These are phyloP conservation scores for Pyrus bretschneideri DNA, from an alignment of 306 rosid genomes.

Conservation along the genomic window DNA sequence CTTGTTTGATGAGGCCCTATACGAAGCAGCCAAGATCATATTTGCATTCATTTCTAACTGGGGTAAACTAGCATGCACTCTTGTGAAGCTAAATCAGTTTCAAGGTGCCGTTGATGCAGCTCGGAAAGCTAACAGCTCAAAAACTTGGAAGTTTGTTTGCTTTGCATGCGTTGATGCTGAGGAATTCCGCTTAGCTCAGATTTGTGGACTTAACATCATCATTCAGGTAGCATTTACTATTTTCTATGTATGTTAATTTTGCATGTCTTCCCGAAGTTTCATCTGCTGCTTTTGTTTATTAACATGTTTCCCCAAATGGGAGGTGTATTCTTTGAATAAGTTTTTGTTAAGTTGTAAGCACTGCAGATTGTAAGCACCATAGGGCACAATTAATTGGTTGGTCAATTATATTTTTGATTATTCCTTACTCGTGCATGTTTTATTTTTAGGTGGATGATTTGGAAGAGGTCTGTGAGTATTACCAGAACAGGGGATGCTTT, in stretches of 20 bases:
- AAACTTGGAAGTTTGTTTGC: constrained; percentile 98
- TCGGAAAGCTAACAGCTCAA: constrained; percentile 93
- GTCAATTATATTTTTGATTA: background rate
- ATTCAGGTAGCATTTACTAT: constrained; percentile 52
- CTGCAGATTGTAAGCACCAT: background rate
- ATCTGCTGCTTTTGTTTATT: background rate
- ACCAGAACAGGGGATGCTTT: constrained; percentile 95
- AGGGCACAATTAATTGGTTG: background rate
- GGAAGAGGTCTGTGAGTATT: constrained; percentile 96
- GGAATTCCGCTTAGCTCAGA: constrained; percentile 97
- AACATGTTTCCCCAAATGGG: background rate
- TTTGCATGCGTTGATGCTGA: constrained; percentile 96
- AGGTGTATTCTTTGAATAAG: background rate
- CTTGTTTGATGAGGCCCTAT: constrained; percentile 78
- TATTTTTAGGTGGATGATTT: constrained; percentile 80
- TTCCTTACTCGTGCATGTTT: background rate
- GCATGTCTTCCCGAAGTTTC: background rate
- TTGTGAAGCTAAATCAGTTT: constrained; percentile 83
- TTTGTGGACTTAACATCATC: constrained; percentile 93
- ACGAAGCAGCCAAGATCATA: constrained; percentile 96
- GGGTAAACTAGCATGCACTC: constrained; percentile 90
- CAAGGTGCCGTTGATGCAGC: constrained; percentile 98
- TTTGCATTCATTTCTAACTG: constrained; percentile 91
- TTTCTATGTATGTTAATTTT: too few relatives aligned
- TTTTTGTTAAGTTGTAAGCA: background rate